These are phyloP conservation scores for Exophiala calicioides DNA, from an alignment of 2,329 filamentous ascomycete species.

Conservation along the genomic window DNA sequence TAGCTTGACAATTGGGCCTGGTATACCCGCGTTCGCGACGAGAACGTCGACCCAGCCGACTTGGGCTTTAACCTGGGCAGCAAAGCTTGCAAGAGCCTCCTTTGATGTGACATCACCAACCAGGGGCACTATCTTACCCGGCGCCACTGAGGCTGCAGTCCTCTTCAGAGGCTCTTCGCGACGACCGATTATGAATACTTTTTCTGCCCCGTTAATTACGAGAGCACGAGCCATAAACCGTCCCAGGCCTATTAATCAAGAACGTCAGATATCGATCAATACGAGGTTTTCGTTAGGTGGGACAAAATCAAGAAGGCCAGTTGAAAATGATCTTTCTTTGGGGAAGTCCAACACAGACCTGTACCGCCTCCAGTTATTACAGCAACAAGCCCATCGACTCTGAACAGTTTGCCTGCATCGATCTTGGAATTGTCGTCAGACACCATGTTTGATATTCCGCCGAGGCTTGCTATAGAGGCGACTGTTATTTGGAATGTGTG, in stretches of 20 bases:
- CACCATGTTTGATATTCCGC: no score
- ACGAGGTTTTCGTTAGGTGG: no score
- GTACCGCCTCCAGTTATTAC: slow-evolving; percentile 58
- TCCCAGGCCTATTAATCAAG: slow-evolving; percentile 38
- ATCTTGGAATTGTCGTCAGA: slow-evolving; percentile 19
- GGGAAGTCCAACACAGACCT: slow-evolving; percentile 40
- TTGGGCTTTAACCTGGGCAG: slow-evolving; percentile 42
- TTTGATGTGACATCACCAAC: slow-evolving; percentile 47
- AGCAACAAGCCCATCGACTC: slow-evolving; percentile 53
- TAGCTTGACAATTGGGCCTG: slow-evolving; percentile 41
- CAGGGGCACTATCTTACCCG: slow-evolving; percentile 45
- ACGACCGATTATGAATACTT: slow-evolving; percentile 57
- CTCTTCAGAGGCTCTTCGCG: slow-evolving; percentile 46
- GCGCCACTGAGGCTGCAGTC: slow-evolving; percentile 43
- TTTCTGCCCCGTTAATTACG: slow-evolving; percentile 51
- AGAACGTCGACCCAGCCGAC: slow-evolving; percentile 42
- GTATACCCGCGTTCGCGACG: slow-evolving; percentile 42
- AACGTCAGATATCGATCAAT: no score
- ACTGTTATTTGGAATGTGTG: no score
- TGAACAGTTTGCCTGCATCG: slow-evolving; percentile 43
- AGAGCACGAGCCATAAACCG: slow-evolving; percentile 48
- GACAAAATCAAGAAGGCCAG: no score
- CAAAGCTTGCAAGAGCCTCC: slow-evolving; percentile 35
- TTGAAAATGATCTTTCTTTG: background rate
- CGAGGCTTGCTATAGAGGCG: no score